These are phyloP conservation scores for Sporothrix euskadiensis DNA, from an alignment of 2,329 filamentous ascomycete genomes.

Conservation along the genomic window DNA sequence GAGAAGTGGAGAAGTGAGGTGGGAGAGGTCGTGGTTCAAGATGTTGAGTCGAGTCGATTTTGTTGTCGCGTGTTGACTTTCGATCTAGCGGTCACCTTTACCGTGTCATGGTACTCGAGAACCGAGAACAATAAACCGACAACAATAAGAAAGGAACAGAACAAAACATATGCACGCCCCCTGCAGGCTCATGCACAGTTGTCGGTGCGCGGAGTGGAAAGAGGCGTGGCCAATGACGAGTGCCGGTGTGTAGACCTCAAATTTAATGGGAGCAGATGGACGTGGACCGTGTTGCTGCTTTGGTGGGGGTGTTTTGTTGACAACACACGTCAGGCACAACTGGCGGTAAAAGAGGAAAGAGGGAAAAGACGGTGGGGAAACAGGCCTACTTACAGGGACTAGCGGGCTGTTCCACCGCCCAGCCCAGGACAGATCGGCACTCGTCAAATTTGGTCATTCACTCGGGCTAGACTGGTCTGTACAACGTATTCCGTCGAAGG, in stretches of 20 bases:
- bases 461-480: not conserved
- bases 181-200: conserved; percentile 2
- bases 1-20: not conserved
- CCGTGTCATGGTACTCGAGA: not conserved
- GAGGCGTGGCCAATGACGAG: conserved; percentile 3
- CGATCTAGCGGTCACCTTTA: not conserved
- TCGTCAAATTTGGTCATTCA: not conserved
- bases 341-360: not conserved
- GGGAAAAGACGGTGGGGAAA: not conserved
- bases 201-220: not conserved
- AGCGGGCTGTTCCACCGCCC: conserved; percentile 11
- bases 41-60: not conserved
- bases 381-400: not conserved
- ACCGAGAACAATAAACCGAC: not conserved
- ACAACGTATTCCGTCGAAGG: too few relatives aligned
- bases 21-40: not conserved
- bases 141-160: not conserved
- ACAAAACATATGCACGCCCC: not conserved
- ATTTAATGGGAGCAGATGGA: not conserved
- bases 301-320: not conserved
- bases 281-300: not conserved
- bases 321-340: not conserved
- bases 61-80: not conserved
- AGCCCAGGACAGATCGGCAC: conserved; percentile 6
- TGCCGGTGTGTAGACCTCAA: not conserved